A percentile compares a stretch with the other conserved stretches of the same genome.
Evolutionary conservation across 1,284 basidiomycete genomes (phyloP).

Genomic region (Ganoderma sinense): DNA sequence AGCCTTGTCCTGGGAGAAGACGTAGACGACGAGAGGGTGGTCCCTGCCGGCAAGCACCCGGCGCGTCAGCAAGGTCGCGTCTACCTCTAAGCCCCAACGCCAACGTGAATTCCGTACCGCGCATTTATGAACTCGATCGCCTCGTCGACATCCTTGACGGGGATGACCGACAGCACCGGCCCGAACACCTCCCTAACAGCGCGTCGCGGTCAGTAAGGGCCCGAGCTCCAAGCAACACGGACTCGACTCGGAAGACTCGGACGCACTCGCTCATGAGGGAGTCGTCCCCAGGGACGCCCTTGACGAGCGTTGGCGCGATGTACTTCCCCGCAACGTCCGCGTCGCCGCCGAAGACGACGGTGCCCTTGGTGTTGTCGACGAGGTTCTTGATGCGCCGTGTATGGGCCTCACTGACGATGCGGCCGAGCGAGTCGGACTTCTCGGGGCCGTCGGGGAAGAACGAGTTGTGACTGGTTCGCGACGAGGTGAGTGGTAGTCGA

Average conservation of each 20-base stretch:
- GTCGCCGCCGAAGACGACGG: constrained; percentile 74
- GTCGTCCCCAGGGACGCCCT: constrained; percentile 67
- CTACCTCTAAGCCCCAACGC: not conserved
- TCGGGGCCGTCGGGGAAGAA: constrained; percentile 59
- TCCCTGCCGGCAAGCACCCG: constrained; percentile 40
- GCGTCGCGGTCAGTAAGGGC: not conserved
- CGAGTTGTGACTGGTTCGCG: constrained; percentile 24
- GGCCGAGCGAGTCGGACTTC: constrained; percentile 49
- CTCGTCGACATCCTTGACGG: constrained; percentile 73
- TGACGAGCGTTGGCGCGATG: constrained; percentile 72
- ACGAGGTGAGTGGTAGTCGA: not conserved
- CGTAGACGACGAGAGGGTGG: constrained; percentile 78
- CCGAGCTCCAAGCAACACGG: too few relatives aligned
- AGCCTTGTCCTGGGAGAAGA: constrained; percentile 66
- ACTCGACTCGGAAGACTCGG: too few relatives aligned
- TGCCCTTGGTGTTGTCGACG: constrained; percentile 73
- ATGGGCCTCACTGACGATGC: constrained; percentile 58
- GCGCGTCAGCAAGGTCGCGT: not conserved
- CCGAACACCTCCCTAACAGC: constrained; percentile 42
- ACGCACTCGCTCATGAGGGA: constrained; percentile 75
- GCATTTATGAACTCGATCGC: constrained; percentile 75
- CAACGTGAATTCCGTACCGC: constrained; percentile 33
- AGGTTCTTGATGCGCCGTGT: constrained; percentile 68
- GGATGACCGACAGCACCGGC: constrained; percentile 69
- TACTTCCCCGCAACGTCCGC: constrained; percentile 62